A percentile compares a stretch with the other conserved stretches of the same genome.
phyloP scores from a whole-genome alignment of 768 basidiomycete species.

The Calocybe indica region DNA sequence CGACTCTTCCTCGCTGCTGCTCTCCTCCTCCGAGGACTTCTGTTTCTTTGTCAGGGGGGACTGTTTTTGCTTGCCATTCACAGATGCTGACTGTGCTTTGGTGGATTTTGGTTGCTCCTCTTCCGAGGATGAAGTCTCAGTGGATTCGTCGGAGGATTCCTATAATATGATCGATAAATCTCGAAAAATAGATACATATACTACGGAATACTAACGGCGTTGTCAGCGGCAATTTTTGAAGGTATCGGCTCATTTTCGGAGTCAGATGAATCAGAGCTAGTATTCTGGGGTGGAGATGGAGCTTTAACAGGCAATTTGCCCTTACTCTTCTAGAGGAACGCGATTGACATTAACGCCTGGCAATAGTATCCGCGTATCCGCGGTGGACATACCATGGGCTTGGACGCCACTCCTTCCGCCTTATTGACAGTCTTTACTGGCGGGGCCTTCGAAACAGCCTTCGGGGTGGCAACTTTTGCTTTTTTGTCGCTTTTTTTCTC shows the following conservation, averaged over 20 bases:
- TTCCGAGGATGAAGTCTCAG: no score
- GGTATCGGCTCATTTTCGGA: not conserved
- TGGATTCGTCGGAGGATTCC: no score
- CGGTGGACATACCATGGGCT: constrained; percentile 24
- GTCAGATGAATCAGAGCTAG: constrained; percentile 23
- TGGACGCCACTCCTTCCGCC: constrained; percentile 37
- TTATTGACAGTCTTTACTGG: constrained; percentile 22
- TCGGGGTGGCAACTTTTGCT: constrained; percentile 22
- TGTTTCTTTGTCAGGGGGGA: no score
- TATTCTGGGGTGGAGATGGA: constrained; percentile 11
- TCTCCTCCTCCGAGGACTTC: no score
- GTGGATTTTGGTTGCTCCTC: no score
- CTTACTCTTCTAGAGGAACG: constrained; percentile 17
- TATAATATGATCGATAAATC: no score
- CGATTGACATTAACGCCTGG: not conserved
- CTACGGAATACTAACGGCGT: not conserved
- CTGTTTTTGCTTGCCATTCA: no score
- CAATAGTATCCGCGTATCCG: constrained; percentile 1
- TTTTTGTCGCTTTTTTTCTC: constrained; percentile 43
- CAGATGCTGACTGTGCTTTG: no score
- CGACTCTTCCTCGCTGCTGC: no score
- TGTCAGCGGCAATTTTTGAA: constrained; percentile 7
- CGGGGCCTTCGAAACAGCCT: constrained; percentile 29
- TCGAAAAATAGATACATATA: no score
- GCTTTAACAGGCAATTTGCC: constrained; percentile 15